phyloP scores from a whole-genome alignment of 1,284 basidiomycete genomes.

The Leucoagaricus sp. region DNA sequence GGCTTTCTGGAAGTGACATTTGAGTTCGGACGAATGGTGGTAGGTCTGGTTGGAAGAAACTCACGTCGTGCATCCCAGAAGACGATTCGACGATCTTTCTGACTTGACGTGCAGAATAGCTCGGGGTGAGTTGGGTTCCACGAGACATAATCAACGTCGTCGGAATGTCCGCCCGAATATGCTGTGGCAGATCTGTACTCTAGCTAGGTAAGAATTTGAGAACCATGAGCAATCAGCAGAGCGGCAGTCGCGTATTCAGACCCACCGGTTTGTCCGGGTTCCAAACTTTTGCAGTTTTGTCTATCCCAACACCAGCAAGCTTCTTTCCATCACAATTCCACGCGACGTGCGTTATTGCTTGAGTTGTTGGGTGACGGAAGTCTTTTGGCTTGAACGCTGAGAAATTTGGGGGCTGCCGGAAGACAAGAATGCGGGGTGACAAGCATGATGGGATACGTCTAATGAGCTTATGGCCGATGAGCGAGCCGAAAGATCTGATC shows the following conservation, averaged over 20 bases:
- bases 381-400: slow-evolving; percentile 77
- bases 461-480: slow-evolving; percentile 22
- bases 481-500: slow-evolving; percentile 29
- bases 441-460: not conserved
- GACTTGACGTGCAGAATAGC: slow-evolving; percentile 74
- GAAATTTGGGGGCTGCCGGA: slow-evolving; percentile 66
- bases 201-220: slow-evolving; percentile 45
- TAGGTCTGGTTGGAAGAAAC: slow-evolving; percentile 22
- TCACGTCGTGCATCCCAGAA: slow-evolving; percentile 84
- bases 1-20: slow-evolving; percentile 51
- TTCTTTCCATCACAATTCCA: slow-evolving; percentile 83
- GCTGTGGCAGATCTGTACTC: slow-evolving; percentile 62
- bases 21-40: not conserved
- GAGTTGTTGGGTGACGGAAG: slow-evolving; percentile 61
- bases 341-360: slow-evolving; percentile 71
- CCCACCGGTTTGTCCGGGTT: slow-evolving; percentile 72
- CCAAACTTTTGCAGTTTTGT: slow-evolving; percentile 76
- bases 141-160: slow-evolving; percentile 74
- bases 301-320: slow-evolving; percentile 74
- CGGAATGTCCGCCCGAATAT: slow-evolving; percentile 68
- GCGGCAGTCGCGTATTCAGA: slow-evolving; percentile 11
- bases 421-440: slow-evolving; percentile 11
- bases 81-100: slow-evolving; percentile 69
- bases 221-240: not conserved
- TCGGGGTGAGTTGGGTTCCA: slow-evolving; percentile 85